Base-by-base conservation (phyloP, 1,284 basidiomycete species). In the Ceratobasidium papillatum region DNA sequence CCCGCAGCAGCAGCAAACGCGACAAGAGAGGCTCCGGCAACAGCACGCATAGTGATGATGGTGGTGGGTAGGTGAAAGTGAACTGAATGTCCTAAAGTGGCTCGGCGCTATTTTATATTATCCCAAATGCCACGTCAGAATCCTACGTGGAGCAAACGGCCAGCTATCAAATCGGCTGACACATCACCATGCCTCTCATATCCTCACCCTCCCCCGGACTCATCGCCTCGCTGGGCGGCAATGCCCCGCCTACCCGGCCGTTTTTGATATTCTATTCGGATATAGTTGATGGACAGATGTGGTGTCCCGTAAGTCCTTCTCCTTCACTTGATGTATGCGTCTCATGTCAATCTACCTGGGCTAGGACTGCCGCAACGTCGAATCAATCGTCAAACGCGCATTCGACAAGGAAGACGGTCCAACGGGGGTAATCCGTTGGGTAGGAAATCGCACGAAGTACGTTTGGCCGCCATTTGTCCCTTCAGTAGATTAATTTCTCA, bases 41-140 rank as follows among this genome's bases (percentile, higher is more conserved):
- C 74, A 65, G 72, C 61, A 87, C 87, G 87, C 87, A 87, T 82
- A 22, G 68, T 71, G 68, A 56, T 71, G 11, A 56, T 59, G 79
- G 80, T 7, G 12, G 12, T 34, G 25, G 34, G 49, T 38, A 19
- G 7, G n/a, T n/a, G n/a, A 32, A 51, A 19, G 14, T 69, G n/a
- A 22, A 62, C n/a, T n/a, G 34, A 32, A 12, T 41, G 8, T 41
- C 25, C 68, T 5, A 43, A 71, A 71, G 68, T 49, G 68, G 54
- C 38, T 71, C 68, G 54, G 68, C 66, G 68, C 68, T 45, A 61
- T 71, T 71, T 30, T 68, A 75, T 34, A 58, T 54, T 19, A 8
- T 27, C 36, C 72, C 38, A 61, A 19, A 63, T 74, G 74, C 74
- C 63, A 76, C 75, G 73, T 77, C 76, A 71, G 68, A 54, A 25